Evolutionary conservation across 176 grass and related monocot genomes (phyloP), one percentile per base, ranked within the genome.

Genomic region (Metroxylon sagu): DNA sequence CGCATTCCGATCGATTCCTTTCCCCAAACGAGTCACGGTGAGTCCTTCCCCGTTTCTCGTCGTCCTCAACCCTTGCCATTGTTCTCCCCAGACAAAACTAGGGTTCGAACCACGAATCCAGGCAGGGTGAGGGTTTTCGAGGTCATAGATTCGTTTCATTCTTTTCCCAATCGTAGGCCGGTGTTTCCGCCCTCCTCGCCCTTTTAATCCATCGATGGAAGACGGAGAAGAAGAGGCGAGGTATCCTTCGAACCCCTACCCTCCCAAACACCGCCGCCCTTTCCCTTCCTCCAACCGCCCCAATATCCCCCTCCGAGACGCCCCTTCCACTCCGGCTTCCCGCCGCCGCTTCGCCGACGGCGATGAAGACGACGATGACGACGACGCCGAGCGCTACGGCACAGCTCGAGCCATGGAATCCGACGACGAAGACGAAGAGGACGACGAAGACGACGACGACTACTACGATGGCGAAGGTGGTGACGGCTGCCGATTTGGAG

Each of bases 231-330:
- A 69, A 48, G 62, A 77, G 55, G 77, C 64, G 1, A 14, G 51
- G 17, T 67, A 67, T 14, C 26, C 64, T 19, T 56, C 85, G 4
- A 63, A 23, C 21, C 72, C 80, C 3, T 48, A 48, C 16, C 71
- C 80, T 14, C 69, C 59, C 50, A 56, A 68, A 12, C 17, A 26
- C 12, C 52, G 31, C 19, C 35, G 21, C 21, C 21, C 21, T 23
- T 23, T 23, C 23, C 71, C 51, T 76, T 60, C 71, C 57, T 82
- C 64, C 25, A 29, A 48, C 19, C 59, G 53, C 50, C 18, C 68
- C 62, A 89, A 87, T 62, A 70, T 66, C 21, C 21, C 60, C 54
- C 77, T 23, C 26, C 29, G 12, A 35, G 10, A 8, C 1, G 21
- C 21, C 21, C 21, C 21, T 23, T 23, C 21, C 21, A 49, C 2